A percentile compares a stretch with the other conserved stretches of the same genome.
Conservation (phyloP, 163 green algal species). For the Chloroidium sp. region DNA sequence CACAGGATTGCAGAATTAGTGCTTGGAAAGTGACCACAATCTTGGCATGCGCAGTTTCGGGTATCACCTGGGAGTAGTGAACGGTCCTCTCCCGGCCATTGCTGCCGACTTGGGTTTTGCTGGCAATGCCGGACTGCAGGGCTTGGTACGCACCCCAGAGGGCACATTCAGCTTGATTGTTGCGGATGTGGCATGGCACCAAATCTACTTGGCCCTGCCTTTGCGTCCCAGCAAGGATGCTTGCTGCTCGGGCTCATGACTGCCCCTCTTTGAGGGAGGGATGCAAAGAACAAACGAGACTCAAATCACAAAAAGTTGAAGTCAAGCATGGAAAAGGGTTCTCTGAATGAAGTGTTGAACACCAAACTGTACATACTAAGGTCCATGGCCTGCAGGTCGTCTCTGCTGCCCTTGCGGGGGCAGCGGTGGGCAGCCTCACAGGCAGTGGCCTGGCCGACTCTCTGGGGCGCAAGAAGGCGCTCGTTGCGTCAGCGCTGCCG, state of each 20-base stretch:
- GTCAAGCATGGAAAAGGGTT: too few species aligned
- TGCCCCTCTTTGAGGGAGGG: too few species aligned
- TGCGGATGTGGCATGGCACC: too few species aligned
- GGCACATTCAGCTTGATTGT: too few species aligned
- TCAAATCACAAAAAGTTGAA: too few species aligned
- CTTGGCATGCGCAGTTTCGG: conserved; percentile 51
- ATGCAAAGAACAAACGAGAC: too few species aligned
- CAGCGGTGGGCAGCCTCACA: conserved; percentile 65
- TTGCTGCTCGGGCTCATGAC: too few species aligned
- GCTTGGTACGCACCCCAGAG: conserved; percentile 10
- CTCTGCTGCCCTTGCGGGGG: conserved; percentile 68
- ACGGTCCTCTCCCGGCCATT: conserved; percentile 82
- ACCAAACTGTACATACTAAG: background rate
- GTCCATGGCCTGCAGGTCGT: conserved; percentile 62
- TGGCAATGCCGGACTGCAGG: conserved; percentile 57
- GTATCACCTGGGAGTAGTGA: conserved; percentile 88
- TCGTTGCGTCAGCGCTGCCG: conserved; percentile 65
- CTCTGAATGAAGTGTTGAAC: background rate
- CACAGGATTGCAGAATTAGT: too few species aligned
- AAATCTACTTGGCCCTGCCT: too few species aligned
- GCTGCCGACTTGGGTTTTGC: conserved; percentile 72
- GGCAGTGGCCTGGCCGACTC: conserved; percentile 71
- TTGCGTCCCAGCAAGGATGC: too few species aligned
- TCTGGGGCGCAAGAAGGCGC: conserved; percentile 62
- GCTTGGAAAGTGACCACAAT: too few species aligned